These are phyloP conservation scores for Rhizopogon roseolus DNA, from an alignment of 768 basidiomycete genomes.

Conservation along the genomic window DNA sequence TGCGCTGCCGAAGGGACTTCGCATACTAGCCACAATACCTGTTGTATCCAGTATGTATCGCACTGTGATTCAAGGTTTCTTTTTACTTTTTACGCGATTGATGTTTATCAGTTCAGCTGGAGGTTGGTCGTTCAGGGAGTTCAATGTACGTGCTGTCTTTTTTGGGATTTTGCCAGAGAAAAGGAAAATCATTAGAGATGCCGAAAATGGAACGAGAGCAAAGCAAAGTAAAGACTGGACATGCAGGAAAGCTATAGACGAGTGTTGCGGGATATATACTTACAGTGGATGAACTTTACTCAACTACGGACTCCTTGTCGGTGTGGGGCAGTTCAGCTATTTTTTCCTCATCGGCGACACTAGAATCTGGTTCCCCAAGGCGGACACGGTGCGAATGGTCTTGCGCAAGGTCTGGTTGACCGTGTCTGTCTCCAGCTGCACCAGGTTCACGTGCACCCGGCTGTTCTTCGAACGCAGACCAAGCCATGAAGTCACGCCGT, in stretches of 20 bases:
- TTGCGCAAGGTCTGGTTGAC: slow-evolving; percentile 24
- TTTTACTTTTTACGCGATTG: no score
- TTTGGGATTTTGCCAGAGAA: no score
- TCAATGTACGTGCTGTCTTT: no score
- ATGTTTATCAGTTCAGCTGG: no score
- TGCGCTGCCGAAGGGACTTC: no score
- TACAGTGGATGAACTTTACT: no score
- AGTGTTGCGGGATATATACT: neutral
- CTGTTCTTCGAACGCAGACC: slow-evolving; percentile 30
- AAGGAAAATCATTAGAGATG: neutral
- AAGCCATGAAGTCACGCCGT: slow-evolving; percentile 59
- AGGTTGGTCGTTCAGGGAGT: no score
- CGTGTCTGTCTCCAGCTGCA: slow-evolving; percentile 34
- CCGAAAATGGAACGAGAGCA: no score
- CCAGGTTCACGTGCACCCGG: slow-evolving; percentile 3
- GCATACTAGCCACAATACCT: no score
- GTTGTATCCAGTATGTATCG: no score
- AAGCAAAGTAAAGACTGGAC: neutral
- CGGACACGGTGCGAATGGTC: neutral
- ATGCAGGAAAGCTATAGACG: neutral
- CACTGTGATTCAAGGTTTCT: no score
- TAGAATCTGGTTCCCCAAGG: slow-evolving; percentile 8
- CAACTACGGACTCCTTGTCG: neutral
- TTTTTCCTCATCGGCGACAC: neutral
- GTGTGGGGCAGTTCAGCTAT: neutral